Evolutionary conservation across 768 basidiomycete genomes (phyloP).

Genomic region (Kwoniella mangroviensis): DNA sequence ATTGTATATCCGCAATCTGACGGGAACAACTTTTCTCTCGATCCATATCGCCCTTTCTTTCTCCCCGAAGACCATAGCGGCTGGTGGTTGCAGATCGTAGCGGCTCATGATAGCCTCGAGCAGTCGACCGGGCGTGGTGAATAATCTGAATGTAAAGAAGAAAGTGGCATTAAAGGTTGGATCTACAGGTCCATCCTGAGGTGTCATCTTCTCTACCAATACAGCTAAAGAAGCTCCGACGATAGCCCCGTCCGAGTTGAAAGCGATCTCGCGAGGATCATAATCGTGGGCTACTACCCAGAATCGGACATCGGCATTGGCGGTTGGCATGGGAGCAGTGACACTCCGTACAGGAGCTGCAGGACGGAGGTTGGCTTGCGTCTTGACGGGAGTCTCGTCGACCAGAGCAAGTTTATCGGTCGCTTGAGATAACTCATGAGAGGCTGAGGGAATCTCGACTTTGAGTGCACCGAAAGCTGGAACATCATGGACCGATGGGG

Average conservation of each 20-base stretch:
- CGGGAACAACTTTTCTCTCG: slow-evolving; percentile 83
- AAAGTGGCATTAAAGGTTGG: slow-evolving; percentile 84
- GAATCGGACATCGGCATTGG: slow-evolving; percentile 43
- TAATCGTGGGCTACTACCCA: slow-evolving; percentile 67
- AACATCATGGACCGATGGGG: slow-evolving; percentile 13
- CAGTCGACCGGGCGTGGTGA: slow-evolving; percentile 76
- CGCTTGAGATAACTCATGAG: slow-evolving; percentile 1
- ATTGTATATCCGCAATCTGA: slow-evolving; percentile 87
- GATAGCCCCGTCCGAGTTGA: slow-evolving; percentile 86
- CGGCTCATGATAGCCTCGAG: slow-evolving; percentile 77
- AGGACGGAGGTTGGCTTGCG: slow-evolving; percentile 6
- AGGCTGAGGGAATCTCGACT: slow-evolving; percentile 10
- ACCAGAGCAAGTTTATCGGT: slow-evolving; percentile 6
- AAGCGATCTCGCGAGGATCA: slow-evolving; percentile 78
- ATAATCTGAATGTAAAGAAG: slow-evolving; percentile 93
- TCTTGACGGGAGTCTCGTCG: not conserved
- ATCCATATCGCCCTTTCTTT: slow-evolving; percentile 69
- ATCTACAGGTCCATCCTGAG: slow-evolving; percentile 88
- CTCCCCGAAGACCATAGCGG: slow-evolving; percentile 64
- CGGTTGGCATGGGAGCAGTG: slow-evolving; percentile 34
- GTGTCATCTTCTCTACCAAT: slow-evolving; percentile 96
- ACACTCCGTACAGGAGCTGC: slow-evolving; percentile 21
- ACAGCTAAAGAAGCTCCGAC: slow-evolving; percentile 87
- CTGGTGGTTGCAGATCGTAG: slow-evolving; percentile 70
- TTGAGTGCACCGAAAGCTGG: slow-evolving; percentile 29